phyloP scores from a whole-genome alignment of 2,329 filamentous ascomycete genomes.

The Pseudohalonectria lignicola region DNA sequence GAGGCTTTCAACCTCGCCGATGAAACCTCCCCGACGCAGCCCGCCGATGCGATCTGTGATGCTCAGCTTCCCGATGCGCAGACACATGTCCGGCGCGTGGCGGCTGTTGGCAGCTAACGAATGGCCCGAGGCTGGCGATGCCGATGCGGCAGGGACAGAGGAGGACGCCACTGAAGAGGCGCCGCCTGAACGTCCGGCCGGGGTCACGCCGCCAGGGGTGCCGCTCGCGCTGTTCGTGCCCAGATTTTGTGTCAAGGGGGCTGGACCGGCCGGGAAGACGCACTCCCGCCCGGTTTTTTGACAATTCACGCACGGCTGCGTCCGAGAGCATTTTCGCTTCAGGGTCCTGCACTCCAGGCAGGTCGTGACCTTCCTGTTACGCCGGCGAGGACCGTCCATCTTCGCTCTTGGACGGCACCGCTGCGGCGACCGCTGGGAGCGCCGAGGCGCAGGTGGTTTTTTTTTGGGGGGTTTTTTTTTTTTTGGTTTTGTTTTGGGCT shows the following conservation, averaged over 20 bases:
- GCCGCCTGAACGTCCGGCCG: background rate
- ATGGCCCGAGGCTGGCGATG: too few species aligned
- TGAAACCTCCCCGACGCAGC: background rate
- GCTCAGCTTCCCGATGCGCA: background rate
- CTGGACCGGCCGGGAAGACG: constrained; percentile 1
- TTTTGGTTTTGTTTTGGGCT: too few species aligned
- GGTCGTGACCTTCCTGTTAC: background rate
- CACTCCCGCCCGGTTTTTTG: background rate
- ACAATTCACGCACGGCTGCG: background rate
- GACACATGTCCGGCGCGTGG: background rate
- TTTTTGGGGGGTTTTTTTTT: too few species aligned
- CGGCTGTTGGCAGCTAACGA: too few species aligned
- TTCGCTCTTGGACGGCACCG: too few species aligned
- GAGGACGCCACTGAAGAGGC: background rate
- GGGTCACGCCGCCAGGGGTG: too few species aligned
- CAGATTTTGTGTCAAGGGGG: too few species aligned
- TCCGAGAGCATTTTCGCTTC: background rate
- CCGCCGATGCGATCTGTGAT: background rate
- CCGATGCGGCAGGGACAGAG: background rate
- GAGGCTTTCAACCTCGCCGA: background rate
- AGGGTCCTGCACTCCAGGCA: background rate
- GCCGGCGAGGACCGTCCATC: background rate
- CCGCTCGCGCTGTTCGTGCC: too few species aligned
- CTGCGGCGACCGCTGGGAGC: too few species aligned
- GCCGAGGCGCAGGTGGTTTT: too few species aligned